phyloP scores from a whole-genome alignment of 495 filamentous ascomycete genomes.

The Tuber calosporum region DNA sequence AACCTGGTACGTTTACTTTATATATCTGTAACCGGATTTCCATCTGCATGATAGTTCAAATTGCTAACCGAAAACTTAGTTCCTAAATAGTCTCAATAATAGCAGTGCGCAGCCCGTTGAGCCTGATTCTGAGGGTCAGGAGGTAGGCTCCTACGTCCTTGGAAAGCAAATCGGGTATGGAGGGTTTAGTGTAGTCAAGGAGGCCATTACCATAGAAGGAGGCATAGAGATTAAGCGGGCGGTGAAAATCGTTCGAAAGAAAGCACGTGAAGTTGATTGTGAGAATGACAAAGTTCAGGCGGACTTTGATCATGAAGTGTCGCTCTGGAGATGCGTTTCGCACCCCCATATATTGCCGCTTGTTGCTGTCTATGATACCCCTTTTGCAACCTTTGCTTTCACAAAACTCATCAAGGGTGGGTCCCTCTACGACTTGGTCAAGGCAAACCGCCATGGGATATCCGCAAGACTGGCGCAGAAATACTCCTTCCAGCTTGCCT shows the following conservation, averaged over 20 bases:
- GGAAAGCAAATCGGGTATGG: slow-evolving; percentile 64
- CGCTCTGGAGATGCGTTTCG: slow-evolving; percentile 62
- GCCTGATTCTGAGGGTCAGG: slow-evolving; percentile 67
- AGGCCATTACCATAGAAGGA: slow-evolving; percentile 60
- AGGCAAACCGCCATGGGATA: slow-evolving; percentile 54
- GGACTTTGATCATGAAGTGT: slow-evolving; percentile 67
- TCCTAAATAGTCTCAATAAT: slow-evolving; percentile 44
- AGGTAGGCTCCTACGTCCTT: slow-evolving; percentile 65
- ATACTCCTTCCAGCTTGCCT: slow-evolving; percentile 62
- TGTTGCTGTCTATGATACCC: slow-evolving; percentile 61
- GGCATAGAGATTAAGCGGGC: slow-evolving; percentile 52
- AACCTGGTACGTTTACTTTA: slow-evolving; percentile 47
- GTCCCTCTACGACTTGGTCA: slow-evolving; percentile 63
- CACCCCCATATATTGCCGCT: slow-evolving; percentile 61
- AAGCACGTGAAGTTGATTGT: slow-evolving; percentile 51
- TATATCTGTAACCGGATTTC: slow-evolving; percentile 43
- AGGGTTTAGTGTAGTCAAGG: slow-evolving; percentile 65
- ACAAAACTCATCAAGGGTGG: slow-evolving; percentile 61
- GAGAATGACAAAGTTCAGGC: slow-evolving; percentile 66
- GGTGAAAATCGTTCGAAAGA: slow-evolving; percentile 68
- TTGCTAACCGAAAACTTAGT: slow-evolving; percentile 58
- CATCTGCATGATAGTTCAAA: slow-evolving; percentile 48
- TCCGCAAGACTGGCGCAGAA: slow-evolving; percentile 51
- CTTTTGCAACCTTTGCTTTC: slow-evolving; percentile 68
- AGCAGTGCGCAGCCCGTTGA: slow-evolving; percentile 46